Conservation (phyloP, 1,284 basidiomycete genomes). For the Pyrrhoderma lamaoense region DNA sequence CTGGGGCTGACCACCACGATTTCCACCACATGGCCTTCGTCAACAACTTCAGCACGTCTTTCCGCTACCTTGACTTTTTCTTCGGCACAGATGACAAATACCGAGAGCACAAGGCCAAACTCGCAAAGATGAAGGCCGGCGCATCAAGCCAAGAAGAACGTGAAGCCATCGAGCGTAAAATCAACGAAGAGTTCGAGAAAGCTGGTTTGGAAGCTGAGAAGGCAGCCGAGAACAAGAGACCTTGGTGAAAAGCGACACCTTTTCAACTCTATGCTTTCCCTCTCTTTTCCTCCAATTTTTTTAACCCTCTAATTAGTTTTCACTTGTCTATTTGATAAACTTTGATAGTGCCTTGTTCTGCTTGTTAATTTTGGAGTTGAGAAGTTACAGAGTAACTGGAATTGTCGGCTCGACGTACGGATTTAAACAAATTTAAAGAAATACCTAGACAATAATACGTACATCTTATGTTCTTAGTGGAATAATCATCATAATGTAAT, state of each 20-base stretch:
- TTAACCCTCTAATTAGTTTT: too few species aligned
- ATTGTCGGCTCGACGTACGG: too few species aligned
- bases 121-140: conserved; percentile 42
- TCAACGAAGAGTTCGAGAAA: conserved; percentile 57
- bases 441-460: too few species aligned
- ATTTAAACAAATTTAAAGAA: too few species aligned
- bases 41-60: conserved; percentile 87
- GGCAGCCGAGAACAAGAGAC: conserved; percentile 35
- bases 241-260: neutral
- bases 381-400: too few species aligned
- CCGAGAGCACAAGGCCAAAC: conserved; percentile 61
- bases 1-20: conserved; percentile 97
- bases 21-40: conserved; percentile 92
- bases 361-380: too few species aligned
- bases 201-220: conserved; percentile 72
- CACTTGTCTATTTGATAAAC: too few species aligned
- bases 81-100: conserved; percentile 87
- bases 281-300: too few species aligned
- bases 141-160: conserved; percentile 46
- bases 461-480: too few species aligned
- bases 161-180: conserved; percentile 46
- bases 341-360: too few species aligned
- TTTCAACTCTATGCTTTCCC: too few species aligned
- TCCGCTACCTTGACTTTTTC: conserved; percentile 86
- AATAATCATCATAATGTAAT: too few species aligned